Evolutionary conservation across 768 basidiomycete species (phyloP).

Genomic region (Xerocomellus dryophilus): DNA sequence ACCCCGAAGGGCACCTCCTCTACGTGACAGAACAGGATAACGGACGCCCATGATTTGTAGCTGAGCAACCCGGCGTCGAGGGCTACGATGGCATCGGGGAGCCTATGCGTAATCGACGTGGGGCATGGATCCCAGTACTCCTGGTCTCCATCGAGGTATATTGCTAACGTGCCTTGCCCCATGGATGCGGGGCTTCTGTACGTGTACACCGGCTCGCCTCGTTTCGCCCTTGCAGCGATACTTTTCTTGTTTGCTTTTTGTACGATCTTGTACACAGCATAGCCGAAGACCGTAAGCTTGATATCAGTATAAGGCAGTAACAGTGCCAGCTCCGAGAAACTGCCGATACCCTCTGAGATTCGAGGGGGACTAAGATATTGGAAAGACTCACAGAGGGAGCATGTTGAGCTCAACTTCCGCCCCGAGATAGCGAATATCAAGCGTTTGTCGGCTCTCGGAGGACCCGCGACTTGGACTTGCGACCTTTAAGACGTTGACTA

Average conservation of each 20-base stretch:
- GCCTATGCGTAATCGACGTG: slow-evolving; percentile 11
- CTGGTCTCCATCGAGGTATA: slow-evolving; percentile 34
- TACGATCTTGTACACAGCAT: slow-evolving; percentile 30
- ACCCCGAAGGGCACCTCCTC: slow-evolving; percentile 33
- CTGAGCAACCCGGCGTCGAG: slow-evolving; percentile 39
- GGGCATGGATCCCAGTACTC: slow-evolving; percentile 28
- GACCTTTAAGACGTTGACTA: slow-evolving; percentile 35
- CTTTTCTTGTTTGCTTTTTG: slow-evolving; percentile 32
- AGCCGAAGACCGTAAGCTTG: slow-evolving; percentile 42
- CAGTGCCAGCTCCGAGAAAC: slow-evolving; percentile 47
- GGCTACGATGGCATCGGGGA: slow-evolving; percentile 43
- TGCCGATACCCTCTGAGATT: slow-evolving; percentile 11
- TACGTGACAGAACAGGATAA: slow-evolving; percentile 31
- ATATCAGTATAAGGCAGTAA: slow-evolving; percentile 48
- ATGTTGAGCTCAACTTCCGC: slow-evolving; percentile 40
- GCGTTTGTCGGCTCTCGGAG: slow-evolving; percentile 22
- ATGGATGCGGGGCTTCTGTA: slow-evolving; percentile 38
- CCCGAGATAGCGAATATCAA: slow-evolving; percentile 38
- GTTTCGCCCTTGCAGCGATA: slow-evolving; percentile 31
- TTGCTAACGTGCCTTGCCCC: slow-evolving; percentile 39
- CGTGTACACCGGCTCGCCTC: slow-evolving; percentile 28
- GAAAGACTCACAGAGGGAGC: slow-evolving; percentile 37
- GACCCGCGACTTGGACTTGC: slow-evolving; percentile 24
- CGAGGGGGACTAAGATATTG: not conserved
- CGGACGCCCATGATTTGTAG: slow-evolving; percentile 38